These are phyloP conservation scores for Vitis hybrid DNA, from an alignment of 177 flowering plant genomes.

Conservation along the genomic window DNA sequence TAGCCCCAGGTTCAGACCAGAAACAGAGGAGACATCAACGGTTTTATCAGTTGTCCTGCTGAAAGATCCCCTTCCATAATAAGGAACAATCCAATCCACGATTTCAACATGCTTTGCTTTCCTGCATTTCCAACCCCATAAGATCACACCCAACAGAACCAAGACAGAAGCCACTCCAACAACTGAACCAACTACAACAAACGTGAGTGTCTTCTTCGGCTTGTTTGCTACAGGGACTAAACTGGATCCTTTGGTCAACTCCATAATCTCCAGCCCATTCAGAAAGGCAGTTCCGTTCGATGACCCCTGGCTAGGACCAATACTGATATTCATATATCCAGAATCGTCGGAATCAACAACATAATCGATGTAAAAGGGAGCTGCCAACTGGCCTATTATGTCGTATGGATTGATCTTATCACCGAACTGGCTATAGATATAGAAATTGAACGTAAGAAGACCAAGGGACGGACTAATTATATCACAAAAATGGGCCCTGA, in stretches of 20 bases:
- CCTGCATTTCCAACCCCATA: constrained; percentile 9
- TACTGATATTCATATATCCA: constrained; percentile 32
- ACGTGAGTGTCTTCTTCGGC: neutral
- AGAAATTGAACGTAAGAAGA: constrained; percentile 20
- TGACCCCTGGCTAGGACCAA: constrained; percentile 22
- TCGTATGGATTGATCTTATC: constrained; percentile 4
- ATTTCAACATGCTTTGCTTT: constrained; percentile 17
- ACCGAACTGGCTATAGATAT: constrained; percentile 15
- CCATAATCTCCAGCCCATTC: constrained; percentile 55
- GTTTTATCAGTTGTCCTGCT: constrained; percentile 10
- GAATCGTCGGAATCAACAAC: constrained; percentile 39
- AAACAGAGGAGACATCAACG: constrained; percentile 3
- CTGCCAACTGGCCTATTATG: neutral
- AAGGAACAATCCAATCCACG: constrained; percentile 8
- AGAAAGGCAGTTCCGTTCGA: constrained; percentile 19
- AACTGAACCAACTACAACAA: constrained; percentile 25
- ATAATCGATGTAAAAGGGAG: constrained; percentile 37
- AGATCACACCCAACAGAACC: constrained; percentile 9
- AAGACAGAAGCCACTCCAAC: constrained; percentile 16
- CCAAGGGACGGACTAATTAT: constrained; percentile 22
- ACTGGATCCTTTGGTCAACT: constrained; percentile 18
- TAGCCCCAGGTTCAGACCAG: constrained; percentile 8
- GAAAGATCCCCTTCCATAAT: constrained; percentile 14
- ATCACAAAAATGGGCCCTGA: constrained; percentile 57
- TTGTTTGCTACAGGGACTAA: neutral